A percentile compares a stretch with the other conserved stretches of the same genome.
Conservation (phyloP, 2,329 filamentous ascomycete genomes). For the Endoconidiophora polonica region DNA sequence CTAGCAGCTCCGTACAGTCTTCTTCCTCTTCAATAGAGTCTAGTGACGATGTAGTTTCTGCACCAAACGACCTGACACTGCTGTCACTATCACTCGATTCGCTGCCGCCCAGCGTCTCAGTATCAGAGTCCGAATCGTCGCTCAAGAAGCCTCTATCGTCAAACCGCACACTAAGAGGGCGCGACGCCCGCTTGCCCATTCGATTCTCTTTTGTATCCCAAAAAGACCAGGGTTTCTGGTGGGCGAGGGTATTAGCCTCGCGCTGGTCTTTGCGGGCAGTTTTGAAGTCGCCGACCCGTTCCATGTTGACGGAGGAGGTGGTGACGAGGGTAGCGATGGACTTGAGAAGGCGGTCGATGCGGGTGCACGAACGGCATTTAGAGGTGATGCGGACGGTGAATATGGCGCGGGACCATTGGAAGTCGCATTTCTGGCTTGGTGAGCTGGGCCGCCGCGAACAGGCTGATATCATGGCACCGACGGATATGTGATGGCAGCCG, state of each 20-base stretch:
- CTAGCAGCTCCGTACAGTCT: neutral
- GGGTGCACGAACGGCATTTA: slow-evolving; percentile 8
- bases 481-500: slow-evolving; percentile 14
- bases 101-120: neutral
- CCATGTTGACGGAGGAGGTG: slow-evolving; percentile 5
- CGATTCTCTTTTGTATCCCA: slow-evolving; percentile 7
- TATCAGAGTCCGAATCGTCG: slow-evolving; percentile 1
- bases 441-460: slow-evolving; percentile 3
- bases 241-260: neutral
- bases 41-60: neutral
- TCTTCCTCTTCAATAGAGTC: slow-evolving; percentile 6
- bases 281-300: slow-evolving; percentile 5
- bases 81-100: neutral
- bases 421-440: neutral
- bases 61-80: slow-evolving; percentile 3
- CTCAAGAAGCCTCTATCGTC: neutral
- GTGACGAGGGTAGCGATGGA: slow-evolving; percentile 9
- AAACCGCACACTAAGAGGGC: too few relatives aligned
- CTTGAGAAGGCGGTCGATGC: slow-evolving; percentile 4
- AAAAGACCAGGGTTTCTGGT: slow-evolving; percentile 7
- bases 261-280: neutral
- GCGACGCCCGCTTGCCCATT: neutral
- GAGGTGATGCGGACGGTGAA: slow-evolving; percentile 8
- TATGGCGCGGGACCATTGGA: slow-evolving; percentile 13
- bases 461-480: slow-evolving; percentile 9